Base-by-base conservation (phyloP, 345 rosid species). In the Lepidium didymum region DNA sequence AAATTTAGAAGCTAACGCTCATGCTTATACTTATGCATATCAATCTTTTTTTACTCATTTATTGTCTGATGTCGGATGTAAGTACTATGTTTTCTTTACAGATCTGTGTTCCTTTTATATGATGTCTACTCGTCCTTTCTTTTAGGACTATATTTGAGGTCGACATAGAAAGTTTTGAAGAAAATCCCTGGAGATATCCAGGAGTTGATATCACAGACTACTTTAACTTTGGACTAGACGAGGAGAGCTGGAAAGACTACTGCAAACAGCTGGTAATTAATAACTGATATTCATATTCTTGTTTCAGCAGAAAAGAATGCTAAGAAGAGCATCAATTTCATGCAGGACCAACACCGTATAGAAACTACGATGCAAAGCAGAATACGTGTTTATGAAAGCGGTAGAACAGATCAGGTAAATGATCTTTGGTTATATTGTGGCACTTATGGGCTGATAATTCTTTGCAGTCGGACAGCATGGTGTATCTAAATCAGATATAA, bases 241-340 rank as follows among this genome's bases (percentile, higher is more conserved):
- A 95, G 82, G 99, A 95, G 57, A 86, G 88, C 85, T 95, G 99
- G 99, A 91, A 91, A 84, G 96, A 89, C 43, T 95, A 86, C 77
- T 91, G 96, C 90, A 86, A 86, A 80, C 90, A 85, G 68, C 90
- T 95, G 96, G 99, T 95, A 89, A 80, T 15, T 80, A 41, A 63
- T 66, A 10, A 15, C 18, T 61, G 75, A 78, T 52, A 15, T 35
- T 70, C 54, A 50, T 63, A 42, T 70, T 31, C 35, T 74, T 57
- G 69, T 37, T 4, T 52, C 6, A 31, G 69, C 19, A 34, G 74
- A 57, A 61, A 72, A 78, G 68, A 40, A 15, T 56, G 50, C 74
- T 75, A 40, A 73, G 73, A 62, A 54, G 56, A 43, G 58, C 55
- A 53, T 69, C 37, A 25, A 75, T 45, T 42, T 77, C 52, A 25